Evolutionary conservation across 2,329 filamentous ascomycete species (phyloP), one percentile per base, ranked within the genome.

Genomic region (Ophiosphaerella narmari): DNA sequence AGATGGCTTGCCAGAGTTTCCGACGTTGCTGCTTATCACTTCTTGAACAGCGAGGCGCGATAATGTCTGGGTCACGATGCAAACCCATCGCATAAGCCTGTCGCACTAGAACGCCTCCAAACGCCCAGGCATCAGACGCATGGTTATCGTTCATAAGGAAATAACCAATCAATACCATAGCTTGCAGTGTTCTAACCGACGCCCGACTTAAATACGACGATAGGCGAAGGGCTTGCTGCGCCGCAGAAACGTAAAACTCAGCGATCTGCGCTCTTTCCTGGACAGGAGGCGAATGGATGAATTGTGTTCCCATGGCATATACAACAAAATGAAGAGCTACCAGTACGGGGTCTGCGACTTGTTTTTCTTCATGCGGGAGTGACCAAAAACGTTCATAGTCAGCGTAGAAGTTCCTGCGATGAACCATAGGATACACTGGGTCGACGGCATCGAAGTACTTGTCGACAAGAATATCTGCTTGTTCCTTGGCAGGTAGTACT

Each of bases 121-220:
- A 93, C 0, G 88, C 86, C 86, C 89, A 93, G 1, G 89, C 89
- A 67, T 93, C 89, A 0, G 87, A 89, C 4, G 88, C 88, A 62
- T 92, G 89, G 62, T 91, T 91, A 70, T 93, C 89, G 63, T 93
- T 93, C 76, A 92, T 91, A 32, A 93, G 78, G 61, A 93, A 93
- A 66, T 92, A 92, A 0, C 86, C 86, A 51, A 91, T 85, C n/a
- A 93, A 74, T 0, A 91, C 86, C 88, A 92, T 92, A 38, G 89
- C 85, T 70, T 91, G 88, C 29, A 92, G 84, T 1, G 88, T 89
- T 21, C 85, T 79, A 42, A 91, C 79, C 0, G 87, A 89, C 2
- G 88, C 87, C 38, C 84, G 85, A 69, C 88, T 91, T 3, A 92
- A 79, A 62, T 91, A 93, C 0, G 87, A 90, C 48, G 85, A 87